phyloP scores from a whole-genome alignment of 306 rosid genomes.

The Carpinus fangiana region DNA sequence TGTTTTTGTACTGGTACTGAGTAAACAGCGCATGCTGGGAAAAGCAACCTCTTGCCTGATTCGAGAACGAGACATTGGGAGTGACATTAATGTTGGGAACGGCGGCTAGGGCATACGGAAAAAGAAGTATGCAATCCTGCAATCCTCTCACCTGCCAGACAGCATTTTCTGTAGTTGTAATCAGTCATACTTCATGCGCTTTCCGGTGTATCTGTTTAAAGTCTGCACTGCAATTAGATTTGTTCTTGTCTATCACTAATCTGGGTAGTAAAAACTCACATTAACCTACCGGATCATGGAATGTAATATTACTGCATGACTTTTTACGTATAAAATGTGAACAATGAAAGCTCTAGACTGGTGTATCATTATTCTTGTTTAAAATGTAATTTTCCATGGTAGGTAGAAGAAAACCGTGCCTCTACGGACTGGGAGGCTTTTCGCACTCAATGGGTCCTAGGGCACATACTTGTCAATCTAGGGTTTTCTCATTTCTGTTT shows the following conservation, averaged over 20 bases:
- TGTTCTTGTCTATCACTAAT: background rate
- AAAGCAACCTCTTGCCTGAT: background rate
- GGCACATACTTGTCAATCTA: no score
- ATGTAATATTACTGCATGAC: background rate
- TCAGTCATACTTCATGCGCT: constrained; percentile 20
- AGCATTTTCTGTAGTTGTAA: constrained; percentile 51
- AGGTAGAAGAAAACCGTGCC: no score
- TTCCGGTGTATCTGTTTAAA: background rate
- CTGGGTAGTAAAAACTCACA: background rate
- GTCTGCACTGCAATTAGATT: background rate
- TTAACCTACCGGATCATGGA: background rate
- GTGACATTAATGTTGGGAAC: background rate
- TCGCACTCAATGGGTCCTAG: no score
- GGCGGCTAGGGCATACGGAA: background rate
- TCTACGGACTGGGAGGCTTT: no score
- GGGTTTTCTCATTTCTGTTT: no score
- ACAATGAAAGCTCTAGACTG: background rate
- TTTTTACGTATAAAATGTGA: background rate
- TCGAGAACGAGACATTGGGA: background rate
- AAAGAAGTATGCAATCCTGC: constrained; percentile 22
- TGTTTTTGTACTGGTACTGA: background rate
- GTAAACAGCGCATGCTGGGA: background rate
- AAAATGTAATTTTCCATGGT: no score
- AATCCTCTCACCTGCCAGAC: constrained; percentile 25
- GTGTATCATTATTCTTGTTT: no score